Base-by-base conservation (phyloP, 768 basidiomycete genomes). In the Royoungia palumana region DNA sequence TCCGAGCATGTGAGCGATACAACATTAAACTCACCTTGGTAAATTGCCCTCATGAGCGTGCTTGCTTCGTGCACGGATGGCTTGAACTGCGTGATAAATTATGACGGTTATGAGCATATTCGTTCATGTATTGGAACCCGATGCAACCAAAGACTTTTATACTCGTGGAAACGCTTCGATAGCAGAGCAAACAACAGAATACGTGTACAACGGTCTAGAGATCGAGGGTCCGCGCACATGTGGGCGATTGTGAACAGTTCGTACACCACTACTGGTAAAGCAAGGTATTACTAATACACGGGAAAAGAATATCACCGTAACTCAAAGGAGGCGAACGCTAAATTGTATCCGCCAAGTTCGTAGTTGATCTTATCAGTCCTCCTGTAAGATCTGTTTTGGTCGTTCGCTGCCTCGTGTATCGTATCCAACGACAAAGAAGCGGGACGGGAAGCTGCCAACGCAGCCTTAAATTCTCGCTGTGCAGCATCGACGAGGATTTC, bases 321-420 rank as follows among this genome's bases (percentile, higher is more conserved):
- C 68, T 91, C 87, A 68, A 92, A 94, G 65, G 84, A 91, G 35
- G 91, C 87, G 66, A 92, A 94, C 14, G 90, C 90, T 52, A 94
- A 74, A 65, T 91, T 89, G 65, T 94, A 94, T 44, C 86, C 92
- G 39, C 89, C 89, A 65, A 97, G 93, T 67, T 95, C 94, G 73
- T 99, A 99, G 66, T 95, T 92, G 67, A 99, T 98, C 71, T 95
- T 91, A 73, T 98, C 96, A 42, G 89, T 94, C 56, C 94, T 75
- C 57, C 75, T 82, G 70, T 94, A 98, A 13, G 60, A 68, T 55
- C 60, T 56, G 56, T 57, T 46, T 63, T 53, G 47, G 47, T 53
- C 46, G 41, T 60, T 50, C 22, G 43, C 46, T 40, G n/a, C 36
- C 41, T 51, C 56, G 44, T 56, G 53, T 14, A 51, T 22, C n/a